A percentile compares a stretch with the other conserved stretches of the same genome.
phyloP scores from a whole-genome alignment of 2,329 filamentous ascomycete species.

The Calonectria hongkongensis region DNA sequence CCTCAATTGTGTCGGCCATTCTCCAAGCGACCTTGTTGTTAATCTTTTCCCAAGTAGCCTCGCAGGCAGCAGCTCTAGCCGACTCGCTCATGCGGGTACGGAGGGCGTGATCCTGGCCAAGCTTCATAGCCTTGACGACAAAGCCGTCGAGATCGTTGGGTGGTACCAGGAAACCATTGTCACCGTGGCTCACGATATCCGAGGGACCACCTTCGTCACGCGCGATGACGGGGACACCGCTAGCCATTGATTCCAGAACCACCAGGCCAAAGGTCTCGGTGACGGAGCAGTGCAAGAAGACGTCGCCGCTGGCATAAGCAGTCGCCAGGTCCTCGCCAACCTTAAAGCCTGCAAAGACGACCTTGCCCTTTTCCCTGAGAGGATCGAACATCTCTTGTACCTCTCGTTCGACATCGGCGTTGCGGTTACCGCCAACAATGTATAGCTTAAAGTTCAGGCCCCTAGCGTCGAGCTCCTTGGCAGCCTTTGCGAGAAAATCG shows the following conservation, averaged over 20 bases:
- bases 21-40: constrained; percentile 81
- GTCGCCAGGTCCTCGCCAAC: constrained; percentile 76
- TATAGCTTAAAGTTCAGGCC: constrained; percentile 78
- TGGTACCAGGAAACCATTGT: constrained; percentile 76
- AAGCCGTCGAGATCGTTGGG: constrained; percentile 77
- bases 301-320: constrained; percentile 80
- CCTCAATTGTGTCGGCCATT: constrained; percentile 73
- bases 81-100: constrained; percentile 67
- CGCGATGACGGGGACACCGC: constrained; percentile 80
- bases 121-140: constrained; percentile 69
- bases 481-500: constrained; percentile 77
- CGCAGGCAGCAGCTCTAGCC: constrained; percentile 74
- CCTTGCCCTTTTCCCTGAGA: constrained; percentile 68
- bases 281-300: constrained; percentile 83
- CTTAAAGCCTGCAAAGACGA: constrained; percentile 80
- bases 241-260: constrained; percentile 82
- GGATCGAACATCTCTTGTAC: constrained; percentile 76
- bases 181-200: constrained; percentile 77
- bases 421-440: constrained; percentile 81
- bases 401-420: constrained; percentile 76
- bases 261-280: constrained; percentile 84
- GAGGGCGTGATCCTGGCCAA: constrained; percentile 67
- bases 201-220: constrained; percentile 82
- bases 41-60: constrained; percentile 83
- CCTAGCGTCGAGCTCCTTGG: constrained; percentile 71